Percentiles rank a stretch among this genome's conserved stretches.
phyloP scores from a whole-genome alignment of 495 filamentous ascomycete genomes.

The Rhypophila decipiens region DNA sequence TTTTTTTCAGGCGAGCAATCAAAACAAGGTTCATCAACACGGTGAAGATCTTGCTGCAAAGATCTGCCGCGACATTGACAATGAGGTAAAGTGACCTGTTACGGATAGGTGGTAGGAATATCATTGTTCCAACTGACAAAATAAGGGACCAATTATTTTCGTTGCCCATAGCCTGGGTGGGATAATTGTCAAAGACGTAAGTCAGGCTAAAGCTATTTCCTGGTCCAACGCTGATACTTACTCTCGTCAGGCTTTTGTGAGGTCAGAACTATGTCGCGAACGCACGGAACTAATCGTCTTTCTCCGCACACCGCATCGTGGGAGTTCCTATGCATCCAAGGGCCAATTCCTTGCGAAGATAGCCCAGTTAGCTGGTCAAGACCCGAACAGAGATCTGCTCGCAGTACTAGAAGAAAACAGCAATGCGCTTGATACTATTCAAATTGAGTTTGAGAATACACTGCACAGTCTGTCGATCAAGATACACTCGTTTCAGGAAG shows the following conservation, averaged over 20 bases:
- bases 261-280: slow-evolving; percentile 21
- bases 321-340: slow-evolving; percentile 27
- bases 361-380: slow-evolving; percentile 14
- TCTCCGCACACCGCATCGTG: slow-evolving; percentile 37
- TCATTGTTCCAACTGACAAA: not conserved
- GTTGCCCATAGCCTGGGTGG: slow-evolving; percentile 38
- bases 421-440: slow-evolving; percentile 33
- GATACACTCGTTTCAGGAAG: slow-evolving; percentile 40
- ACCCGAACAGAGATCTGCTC: slow-evolving; percentile 21
- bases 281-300: slow-evolving; percentile 33
- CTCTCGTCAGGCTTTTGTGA: slow-evolving; percentile 21
- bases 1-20: slow-evolving; percentile 27
- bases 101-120: no score
- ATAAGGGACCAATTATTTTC: slow-evolving; percentile 29
- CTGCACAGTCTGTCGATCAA: slow-evolving; percentile 17
- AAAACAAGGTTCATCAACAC: slow-evolving; percentile 33
- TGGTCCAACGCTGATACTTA: slow-evolving; percentile 3
- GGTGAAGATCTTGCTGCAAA: slow-evolving; percentile 21
- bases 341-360: slow-evolving; percentile 23
- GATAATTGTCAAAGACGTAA: slow-evolving; percentile 36
- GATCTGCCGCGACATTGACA: slow-evolving; percentile 23
- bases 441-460: slow-evolving; percentile 26
- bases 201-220: no score
- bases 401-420: slow-evolving; percentile 27
- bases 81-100: slow-evolving; percentile 22